These are phyloP conservation scores for Solanum ossicruentum DNA, from an alignment of 257 asterid genomes.

Conservation along the genomic window DNA sequence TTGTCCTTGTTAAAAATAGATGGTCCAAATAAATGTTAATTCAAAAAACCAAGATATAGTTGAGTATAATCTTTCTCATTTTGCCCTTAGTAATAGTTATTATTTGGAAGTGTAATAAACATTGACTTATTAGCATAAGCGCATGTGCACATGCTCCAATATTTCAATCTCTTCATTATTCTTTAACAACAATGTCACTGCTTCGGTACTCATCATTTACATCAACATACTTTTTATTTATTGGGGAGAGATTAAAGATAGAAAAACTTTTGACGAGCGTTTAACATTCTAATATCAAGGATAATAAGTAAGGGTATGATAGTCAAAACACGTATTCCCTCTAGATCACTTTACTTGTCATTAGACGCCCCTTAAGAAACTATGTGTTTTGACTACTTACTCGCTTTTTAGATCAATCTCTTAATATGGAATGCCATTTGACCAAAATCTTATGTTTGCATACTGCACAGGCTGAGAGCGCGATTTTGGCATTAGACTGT, in stretches of 20 bases:
- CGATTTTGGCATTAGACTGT: conserved; percentile 77
- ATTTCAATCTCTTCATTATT: background rate
- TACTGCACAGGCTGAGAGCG: conserved; percentile 71
- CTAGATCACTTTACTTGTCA: background rate
- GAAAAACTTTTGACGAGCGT: background rate
- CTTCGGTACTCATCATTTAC: background rate
- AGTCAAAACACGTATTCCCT: background rate
- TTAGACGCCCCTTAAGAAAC: background rate
- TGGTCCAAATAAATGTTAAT: background rate
- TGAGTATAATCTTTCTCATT: background rate
- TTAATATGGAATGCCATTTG: background rate
- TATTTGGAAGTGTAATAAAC: background rate
- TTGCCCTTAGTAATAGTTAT: background rate
- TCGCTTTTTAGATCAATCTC: background rate
- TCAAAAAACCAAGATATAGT: background rate
- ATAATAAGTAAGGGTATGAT: background rate
- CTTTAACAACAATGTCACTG: background rate
- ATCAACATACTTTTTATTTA: background rate
- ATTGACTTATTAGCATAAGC: background rate
- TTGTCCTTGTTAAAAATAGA: background rate
- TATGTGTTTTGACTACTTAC: background rate
- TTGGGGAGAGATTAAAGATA: background rate
- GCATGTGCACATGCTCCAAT: background rate
- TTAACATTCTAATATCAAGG: background rate
- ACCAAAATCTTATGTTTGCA: background rate